Conservation (phyloP, 2,329 filamentous ascomycete species). For the Colletotrichum tofieldiae region DNA sequence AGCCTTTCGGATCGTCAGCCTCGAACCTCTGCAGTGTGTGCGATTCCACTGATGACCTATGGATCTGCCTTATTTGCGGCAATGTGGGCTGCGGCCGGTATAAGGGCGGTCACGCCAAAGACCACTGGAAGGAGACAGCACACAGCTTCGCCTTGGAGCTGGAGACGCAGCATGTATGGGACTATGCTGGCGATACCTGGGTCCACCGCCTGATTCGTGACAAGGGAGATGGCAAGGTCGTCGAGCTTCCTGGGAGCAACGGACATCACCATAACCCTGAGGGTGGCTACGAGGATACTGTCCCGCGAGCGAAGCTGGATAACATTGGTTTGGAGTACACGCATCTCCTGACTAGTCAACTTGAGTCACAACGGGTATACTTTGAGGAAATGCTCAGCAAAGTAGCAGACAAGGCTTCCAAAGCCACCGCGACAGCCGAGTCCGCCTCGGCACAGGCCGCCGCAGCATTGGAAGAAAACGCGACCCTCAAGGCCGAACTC, state of each 20-base stretch:
- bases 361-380: slow-evolving; percentile 93
- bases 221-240: slow-evolving; percentile 92
- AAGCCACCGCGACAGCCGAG: slow-evolving; percentile 79
- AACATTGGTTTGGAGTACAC: slow-evolving; percentile 95
- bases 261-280: slow-evolving; percentile 44
- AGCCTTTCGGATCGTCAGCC: slow-evolving; percentile 71
- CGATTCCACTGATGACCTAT: slow-evolving; percentile 85
- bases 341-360: slow-evolving; percentile 90
- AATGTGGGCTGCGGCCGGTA: slow-evolving; percentile 95
- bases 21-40: slow-evolving; percentile 87
- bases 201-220: slow-evolving; percentile 96
- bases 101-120: slow-evolving; percentile 92
- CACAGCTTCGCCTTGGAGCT: slow-evolving; percentile 96
- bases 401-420: slow-evolving; percentile 88
- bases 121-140: slow-evolving; percentile 90
- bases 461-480: slow-evolving; percentile 62
- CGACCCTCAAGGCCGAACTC: slow-evolving; percentile 60
- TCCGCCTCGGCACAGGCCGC: slow-evolving; percentile 68
- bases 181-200: slow-evolving; percentile 96
- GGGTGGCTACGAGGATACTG: slow-evolving; percentile 73
- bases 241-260: slow-evolving; percentile 82
- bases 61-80: slow-evolving; percentile 96
- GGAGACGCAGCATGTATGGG: slow-evolving; percentile 96
- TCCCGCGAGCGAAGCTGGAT: slow-evolving; percentile 78
- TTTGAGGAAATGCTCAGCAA: slow-evolving; percentile 94